Percentiles rank a stretch among this genome's conserved stretches.
Evolutionary conservation across 768 basidiomycete genomes (phyloP).

Genomic region (Russula abietina): DNA sequence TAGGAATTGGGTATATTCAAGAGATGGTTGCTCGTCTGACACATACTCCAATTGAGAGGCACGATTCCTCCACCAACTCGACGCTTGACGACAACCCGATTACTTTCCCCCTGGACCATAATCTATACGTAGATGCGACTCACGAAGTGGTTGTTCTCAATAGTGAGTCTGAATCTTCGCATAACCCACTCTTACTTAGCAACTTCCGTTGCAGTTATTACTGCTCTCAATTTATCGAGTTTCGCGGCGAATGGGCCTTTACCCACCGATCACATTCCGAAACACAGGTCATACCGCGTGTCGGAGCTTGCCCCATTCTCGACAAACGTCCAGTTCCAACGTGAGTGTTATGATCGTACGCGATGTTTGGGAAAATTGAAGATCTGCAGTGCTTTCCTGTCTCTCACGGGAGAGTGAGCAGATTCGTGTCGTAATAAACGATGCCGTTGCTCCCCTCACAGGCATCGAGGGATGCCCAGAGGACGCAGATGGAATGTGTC

Average conservation of each 20-base stretch:
- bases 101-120: slow-evolving; percentile 66
- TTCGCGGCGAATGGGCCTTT: slow-evolving; percentile 71
- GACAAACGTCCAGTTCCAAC: slow-evolving; percentile 84
- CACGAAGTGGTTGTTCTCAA: slow-evolving; percentile 92
- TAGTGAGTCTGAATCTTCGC: slow-evolving; percentile 38
- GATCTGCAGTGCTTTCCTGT: slow-evolving; percentile 30
- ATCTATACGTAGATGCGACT: slow-evolving; percentile 81
- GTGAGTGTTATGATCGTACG: slow-evolving; percentile 36
- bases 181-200: slow-evolving; percentile 9
- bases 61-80: slow-evolving; percentile 81
- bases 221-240: slow-evolving; percentile 75
- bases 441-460: slow-evolving; percentile 76
- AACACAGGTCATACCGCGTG: slow-evolving; percentile 59
- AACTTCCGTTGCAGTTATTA: slow-evolving; percentile 48
- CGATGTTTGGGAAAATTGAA: background rate
- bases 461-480: slow-evolving; percentile 68
- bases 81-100: slow-evolving; percentile 64
- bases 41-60: slow-evolving; percentile 57
- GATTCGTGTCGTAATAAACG: slow-evolving; percentile 83
- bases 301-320: slow-evolving; percentile 82
- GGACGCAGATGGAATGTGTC: slow-evolving; percentile 73
- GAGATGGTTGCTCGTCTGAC: slow-evolving; percentile 81
- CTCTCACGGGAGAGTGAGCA: slow-evolving; percentile 38
- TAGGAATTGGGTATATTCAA: slow-evolving; percentile 75
- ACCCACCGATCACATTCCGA: slow-evolving; percentile 64